Conservation (phyloP, 2,329 filamentous ascomycete genomes). For the Diaporthe aspalathi region DNA sequence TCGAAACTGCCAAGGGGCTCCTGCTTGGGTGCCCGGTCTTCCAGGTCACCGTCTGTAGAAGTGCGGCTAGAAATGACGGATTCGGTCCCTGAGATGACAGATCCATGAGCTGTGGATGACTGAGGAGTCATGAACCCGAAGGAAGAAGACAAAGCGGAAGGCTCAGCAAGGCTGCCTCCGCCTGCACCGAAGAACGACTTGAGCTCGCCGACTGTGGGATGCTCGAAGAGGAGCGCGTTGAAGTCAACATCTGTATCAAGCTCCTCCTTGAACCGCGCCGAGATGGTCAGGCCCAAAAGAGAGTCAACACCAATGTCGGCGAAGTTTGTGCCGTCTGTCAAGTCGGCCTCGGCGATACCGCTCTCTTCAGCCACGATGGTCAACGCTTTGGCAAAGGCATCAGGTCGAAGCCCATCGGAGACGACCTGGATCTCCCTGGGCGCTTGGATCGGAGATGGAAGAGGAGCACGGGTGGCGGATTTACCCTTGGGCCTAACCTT, state of each 20-base stretch:
- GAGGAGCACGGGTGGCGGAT: not conserved
- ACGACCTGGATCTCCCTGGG: not conserved
- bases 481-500: not conserved
- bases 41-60: not conserved
- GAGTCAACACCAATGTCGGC: constrained; percentile 50
- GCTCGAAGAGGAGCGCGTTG: constrained; percentile 44
- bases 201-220: constrained; percentile 40
- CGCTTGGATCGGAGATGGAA: not conserved
- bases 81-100: not conserved
- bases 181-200: not conserved
- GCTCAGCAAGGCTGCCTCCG: not conserved
- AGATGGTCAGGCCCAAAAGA: constrained; percentile 48
- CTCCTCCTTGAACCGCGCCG: constrained; percentile 49
- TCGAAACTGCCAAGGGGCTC: not conserved
- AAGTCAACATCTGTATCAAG: constrained; percentile 46
- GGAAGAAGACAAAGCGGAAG: not conserved
- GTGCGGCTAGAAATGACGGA: not conserved
- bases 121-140: not conserved
- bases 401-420: not conserved
- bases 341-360: not conserved
- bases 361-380: constrained; percentile 14
- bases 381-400: not conserved
- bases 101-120: not conserved
- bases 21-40: not conserved
- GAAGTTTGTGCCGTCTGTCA: constrained; percentile 45